Percentiles rank a stretch among this genome's conserved stretches.
phyloP scores from a whole-genome alignment of 805 yeast genomes.

The Pichia insulana region DNA sequence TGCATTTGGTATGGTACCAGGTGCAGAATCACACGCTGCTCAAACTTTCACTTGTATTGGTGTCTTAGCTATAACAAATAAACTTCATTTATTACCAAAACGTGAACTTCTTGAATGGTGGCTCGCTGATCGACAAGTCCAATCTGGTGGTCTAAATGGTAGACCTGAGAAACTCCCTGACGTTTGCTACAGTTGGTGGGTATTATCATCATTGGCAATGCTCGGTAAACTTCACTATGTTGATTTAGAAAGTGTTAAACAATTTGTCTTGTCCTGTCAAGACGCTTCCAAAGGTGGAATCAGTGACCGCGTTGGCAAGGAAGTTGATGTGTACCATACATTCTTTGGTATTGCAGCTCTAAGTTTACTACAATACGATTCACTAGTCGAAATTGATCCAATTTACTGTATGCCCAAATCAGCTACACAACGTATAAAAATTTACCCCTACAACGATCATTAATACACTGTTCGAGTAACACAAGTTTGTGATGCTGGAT shows the following conservation, averaged over 20 bases:
- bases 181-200: constrained; percentile 99
- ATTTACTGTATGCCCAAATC: constrained; percentile 73
- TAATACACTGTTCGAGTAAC: constrained; percentile 36
- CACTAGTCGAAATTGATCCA: constrained; percentile 67
- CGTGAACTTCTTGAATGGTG: constrained; percentile 61
- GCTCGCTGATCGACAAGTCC: constrained; percentile 85
- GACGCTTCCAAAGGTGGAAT: constrained; percentile 80
- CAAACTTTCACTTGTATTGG: constrained; percentile 84
- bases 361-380: constrained; percentile 58
- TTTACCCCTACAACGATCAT: constrained; percentile 19
- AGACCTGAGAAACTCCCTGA: constrained; percentile 94
- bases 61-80: constrained; percentile 59
- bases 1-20: constrained; percentile 88
- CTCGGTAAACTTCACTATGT: constrained; percentile 68
- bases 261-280: constrained; percentile 70
- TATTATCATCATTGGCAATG: constrained; percentile 63
- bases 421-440: constrained; percentile 29
- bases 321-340: constrained; percentile 90
- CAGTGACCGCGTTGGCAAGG: constrained; percentile 85
- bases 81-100: constrained; percentile 39
- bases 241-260: constrained; percentile 49
- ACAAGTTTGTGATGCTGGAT: constrained; percentile 47
- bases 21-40: constrained; percentile 93
- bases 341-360: constrained; percentile 85
- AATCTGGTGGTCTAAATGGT: constrained; percentile 89